Conservation (phyloP, 352 stramenopile species). For the Plasmopara muralis region DNA sequence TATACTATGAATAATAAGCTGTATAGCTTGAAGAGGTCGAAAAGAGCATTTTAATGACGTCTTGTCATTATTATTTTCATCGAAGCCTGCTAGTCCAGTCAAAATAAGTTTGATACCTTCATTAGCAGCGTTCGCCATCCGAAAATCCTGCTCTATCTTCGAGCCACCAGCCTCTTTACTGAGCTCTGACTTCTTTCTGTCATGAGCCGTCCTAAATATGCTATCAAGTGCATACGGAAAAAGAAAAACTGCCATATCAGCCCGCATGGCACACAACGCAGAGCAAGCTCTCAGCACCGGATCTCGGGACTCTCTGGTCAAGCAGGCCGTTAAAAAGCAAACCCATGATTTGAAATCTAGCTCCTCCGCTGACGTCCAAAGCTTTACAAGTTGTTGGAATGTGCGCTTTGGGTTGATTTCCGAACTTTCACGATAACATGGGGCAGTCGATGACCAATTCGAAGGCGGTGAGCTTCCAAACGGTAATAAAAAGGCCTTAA, state of each 20-base stretch:
- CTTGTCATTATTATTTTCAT: neutral
- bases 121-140: constrained; percentile 25
- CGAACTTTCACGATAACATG: neutral
- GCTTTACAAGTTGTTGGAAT: constrained; percentile 18
- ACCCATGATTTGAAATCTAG: constrained; percentile 57
- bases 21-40: constrained; percentile 40
- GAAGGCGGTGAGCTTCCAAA: constrained; percentile 45
- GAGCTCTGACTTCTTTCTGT: constrained; percentile 2
- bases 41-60: constrained; percentile 1
- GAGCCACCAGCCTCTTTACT: neutral
- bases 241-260: constrained; percentile 65
- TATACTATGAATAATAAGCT: constrained; percentile 70
- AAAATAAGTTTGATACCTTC: constrained; percentile 41
- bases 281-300: constrained; percentile 45
- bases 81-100: constrained; percentile 7
- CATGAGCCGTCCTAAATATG: constrained; percentile 17
- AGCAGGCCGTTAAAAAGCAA: constrained; percentile 35
- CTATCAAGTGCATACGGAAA: constrained; percentile 65
- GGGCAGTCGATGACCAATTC: constrained; percentile 42
- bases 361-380: constrained; percentile 35
- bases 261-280: constrained; percentile 29
- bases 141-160: constrained; percentile 7
- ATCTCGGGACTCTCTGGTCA: constrained; percentile 36
- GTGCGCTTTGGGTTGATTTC: constrained; percentile 4
- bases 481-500: constrained; percentile 50